Conservation (phyloP, 371 early-diverging fungal species). For the Mortierella sp. region DNA sequence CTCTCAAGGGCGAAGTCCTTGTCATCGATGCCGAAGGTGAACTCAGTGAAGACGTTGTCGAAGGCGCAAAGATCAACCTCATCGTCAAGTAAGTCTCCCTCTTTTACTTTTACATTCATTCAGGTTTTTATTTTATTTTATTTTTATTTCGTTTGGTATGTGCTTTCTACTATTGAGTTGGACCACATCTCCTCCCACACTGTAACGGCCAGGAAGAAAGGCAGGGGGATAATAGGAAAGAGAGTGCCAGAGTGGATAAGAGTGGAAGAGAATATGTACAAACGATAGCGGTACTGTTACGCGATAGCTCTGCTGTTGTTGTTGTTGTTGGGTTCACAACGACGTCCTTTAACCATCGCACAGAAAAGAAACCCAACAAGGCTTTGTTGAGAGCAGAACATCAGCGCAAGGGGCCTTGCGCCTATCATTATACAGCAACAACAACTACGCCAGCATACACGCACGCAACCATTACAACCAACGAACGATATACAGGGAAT, state of each 20-base stretch:
- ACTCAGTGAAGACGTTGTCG: conserved; percentile 61
- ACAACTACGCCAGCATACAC: background rate
- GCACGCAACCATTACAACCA: background rate
- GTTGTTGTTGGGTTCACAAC: background rate
- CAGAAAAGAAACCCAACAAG: background rate
- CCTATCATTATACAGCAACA: background rate
- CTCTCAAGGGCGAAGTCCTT: conserved; percentile 64
- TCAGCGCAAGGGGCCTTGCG: background rate
- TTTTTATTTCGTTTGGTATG: too few relatives aligned
- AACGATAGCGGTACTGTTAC: background rate
- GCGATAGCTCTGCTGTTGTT: background rate
- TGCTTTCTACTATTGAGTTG: too few relatives aligned
- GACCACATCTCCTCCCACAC: background rate
- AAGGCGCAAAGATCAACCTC: conserved; percentile 66
- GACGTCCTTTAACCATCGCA: background rate
- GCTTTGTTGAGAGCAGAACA: background rate
- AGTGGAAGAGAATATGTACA: background rate
- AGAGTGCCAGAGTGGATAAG: background rate
- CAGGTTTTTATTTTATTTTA: too few relatives aligned
- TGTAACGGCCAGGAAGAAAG: background rate
- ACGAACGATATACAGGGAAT: background rate
- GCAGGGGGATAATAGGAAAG: background rate
- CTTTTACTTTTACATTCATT: background rate
- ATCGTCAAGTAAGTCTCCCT: conserved; percentile 62
- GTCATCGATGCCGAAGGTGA: conserved; percentile 67